Conservation (phyloP, 805 yeast genomes). For the Cyberlindnera xishuangbannaensis region DNA sequence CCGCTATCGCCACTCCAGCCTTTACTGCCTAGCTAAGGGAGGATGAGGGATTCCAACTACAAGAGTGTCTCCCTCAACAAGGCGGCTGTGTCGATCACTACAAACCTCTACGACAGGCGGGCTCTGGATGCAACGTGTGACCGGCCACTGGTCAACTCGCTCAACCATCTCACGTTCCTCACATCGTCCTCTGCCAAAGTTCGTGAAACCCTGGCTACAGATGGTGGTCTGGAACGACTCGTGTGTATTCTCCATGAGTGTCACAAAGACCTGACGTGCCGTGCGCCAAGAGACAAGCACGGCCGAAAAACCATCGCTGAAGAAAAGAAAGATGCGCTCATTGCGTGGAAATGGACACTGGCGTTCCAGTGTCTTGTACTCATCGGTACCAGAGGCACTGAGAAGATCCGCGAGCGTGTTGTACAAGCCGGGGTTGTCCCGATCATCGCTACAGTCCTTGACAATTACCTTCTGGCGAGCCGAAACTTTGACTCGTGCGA, state of each 20-base stretch:
- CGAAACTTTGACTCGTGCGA: conserved; percentile 29
- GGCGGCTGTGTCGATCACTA: conserved; percentile 89
- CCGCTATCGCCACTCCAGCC: no score
- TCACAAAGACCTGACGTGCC: conserved; percentile 12
- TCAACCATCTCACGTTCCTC: conserved; percentile 83
- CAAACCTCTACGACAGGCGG: conserved; percentile 84
- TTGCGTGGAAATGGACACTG: conserved; percentile 97
- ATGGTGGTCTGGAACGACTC: conserved; percentile 88
- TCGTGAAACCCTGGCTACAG: conserved; percentile 80
- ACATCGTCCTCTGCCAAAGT: conserved; percentile 84
- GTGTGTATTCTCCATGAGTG: conserved; percentile 85
- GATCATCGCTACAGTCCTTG: conserved; percentile 84
- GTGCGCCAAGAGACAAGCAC: not conserved
- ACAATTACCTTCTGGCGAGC: conserved; percentile 57
- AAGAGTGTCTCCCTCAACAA: conserved; percentile 71
- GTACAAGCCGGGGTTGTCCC: conserved; percentile 92
- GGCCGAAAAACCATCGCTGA: conserved; percentile 26
- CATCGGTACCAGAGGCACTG: conserved; percentile 91
- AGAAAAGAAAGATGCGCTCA: conserved; percentile 39
- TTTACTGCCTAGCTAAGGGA: no score
- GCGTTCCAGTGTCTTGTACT: conserved; percentile 89
- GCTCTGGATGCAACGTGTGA: conserved; percentile 89
- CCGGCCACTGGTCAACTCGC: conserved; percentile 84
- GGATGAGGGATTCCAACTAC: conserved; percentile 93
- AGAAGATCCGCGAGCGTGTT: conserved; percentile 73